A percentile compares a stretch with the other conserved stretches of the same genome.
Conservation (phyloP, 2,329 filamentous ascomycete species). For the Penicillium occitanis region DNA sequence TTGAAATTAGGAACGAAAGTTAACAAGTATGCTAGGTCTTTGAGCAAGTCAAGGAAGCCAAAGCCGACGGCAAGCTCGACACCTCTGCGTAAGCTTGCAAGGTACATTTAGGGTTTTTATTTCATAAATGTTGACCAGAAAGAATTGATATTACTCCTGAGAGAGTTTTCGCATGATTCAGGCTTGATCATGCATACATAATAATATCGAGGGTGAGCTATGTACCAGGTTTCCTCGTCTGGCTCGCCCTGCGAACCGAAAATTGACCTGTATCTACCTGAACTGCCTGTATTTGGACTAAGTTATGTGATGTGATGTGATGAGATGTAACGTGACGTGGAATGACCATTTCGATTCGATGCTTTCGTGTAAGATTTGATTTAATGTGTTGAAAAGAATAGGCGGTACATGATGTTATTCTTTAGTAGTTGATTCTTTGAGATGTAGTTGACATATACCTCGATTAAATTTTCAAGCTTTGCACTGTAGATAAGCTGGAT, state of each 20-base stretch:
- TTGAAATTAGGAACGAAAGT: conserved; percentile 27
- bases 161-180: conserved; percentile 21
- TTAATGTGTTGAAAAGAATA: conserved; percentile 1
- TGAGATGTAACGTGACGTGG: conserved; percentile 15
- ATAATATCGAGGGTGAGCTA: conserved; percentile 16
- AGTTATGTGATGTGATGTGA: conserved; percentile 20
- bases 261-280: conserved; percentile 19
- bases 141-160: conserved; percentile 8
- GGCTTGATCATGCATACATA: conserved; percentile 20
- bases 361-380: conserved; percentile 12
- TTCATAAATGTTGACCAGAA: conserved; percentile 1
- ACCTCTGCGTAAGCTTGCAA: conserved; percentile 30
- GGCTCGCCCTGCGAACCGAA: conserved; percentile 11
- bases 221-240: conserved; percentile 18
- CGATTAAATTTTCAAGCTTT: not conserved
- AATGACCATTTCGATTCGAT: conserved; percentile 11
- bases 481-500: not conserved
- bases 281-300: conserved; percentile 20
- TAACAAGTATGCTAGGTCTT: conserved; percentile 63
- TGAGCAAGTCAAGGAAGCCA: conserved; percentile 87
- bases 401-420: conserved; percentile 6
- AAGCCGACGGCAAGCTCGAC: conserved; percentile 68
- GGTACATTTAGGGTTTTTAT: conserved; percentile 16
- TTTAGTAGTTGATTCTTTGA: not conserved
- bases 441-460: not conserved